Evolutionary conservation across 805 yeast genomes (phyloP).

Genomic region (Naumovozyma baii): DNA sequence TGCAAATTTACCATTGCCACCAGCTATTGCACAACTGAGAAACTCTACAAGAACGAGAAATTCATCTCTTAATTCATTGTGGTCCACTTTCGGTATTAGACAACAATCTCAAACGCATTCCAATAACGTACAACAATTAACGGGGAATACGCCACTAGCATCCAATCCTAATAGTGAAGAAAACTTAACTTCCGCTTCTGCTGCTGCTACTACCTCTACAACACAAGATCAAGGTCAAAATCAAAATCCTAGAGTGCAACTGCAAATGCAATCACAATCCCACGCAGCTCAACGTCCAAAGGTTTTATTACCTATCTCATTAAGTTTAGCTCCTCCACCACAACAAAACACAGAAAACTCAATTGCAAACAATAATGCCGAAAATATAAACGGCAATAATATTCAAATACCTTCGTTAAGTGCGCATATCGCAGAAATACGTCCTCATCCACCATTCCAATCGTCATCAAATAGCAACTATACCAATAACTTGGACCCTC

Average conservation of each 20-base stretch:
- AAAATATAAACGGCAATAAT: background rate
- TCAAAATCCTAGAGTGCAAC: slow-evolving; percentile 1
- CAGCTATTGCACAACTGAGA: background rate
- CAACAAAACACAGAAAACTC: slow-evolving; percentile 4
- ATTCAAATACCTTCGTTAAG: background rate
- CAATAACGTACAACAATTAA: background rate
- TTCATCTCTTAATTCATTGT: slow-evolving; percentile 20
- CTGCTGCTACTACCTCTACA: slow-evolving; percentile 1
- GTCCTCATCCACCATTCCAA: background rate
- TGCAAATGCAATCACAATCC: background rate
- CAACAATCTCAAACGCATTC: slow-evolving; percentile 4
- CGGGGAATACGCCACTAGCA: background rate
- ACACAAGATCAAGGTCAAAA: background rate
- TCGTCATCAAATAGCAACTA: background rate
- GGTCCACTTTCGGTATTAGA: slow-evolving; percentile 26
- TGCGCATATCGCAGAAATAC: background rate
- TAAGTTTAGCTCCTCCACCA: slow-evolving; percentile 11
- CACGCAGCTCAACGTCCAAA: slow-evolving; percentile 4
- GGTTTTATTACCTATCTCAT: slow-evolving; percentile 14
- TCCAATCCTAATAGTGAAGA: background rate
- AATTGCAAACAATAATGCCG: background rate
- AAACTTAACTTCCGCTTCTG: slow-evolving; percentile 1
- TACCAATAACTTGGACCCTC: slow-evolving; percentile 3
- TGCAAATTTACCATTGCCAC: background rate
- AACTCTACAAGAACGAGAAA: background rate